Conservation (phyloP, 352 stramenopile genomes). For the Pythium phragmitis region DNA sequence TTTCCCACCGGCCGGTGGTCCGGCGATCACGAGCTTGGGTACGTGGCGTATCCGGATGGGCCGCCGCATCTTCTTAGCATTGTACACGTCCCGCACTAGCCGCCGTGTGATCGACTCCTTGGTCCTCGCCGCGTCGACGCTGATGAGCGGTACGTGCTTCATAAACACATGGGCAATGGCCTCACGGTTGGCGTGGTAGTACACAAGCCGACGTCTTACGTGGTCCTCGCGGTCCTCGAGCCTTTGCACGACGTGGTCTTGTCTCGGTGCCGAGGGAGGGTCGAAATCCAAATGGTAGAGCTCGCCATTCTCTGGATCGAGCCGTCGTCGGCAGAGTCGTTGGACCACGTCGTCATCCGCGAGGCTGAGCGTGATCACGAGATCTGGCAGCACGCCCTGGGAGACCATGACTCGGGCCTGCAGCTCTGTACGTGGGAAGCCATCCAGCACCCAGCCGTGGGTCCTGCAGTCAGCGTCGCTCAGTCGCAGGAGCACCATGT, state of each 20-base stretch:
- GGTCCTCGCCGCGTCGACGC: conserved; percentile 64
- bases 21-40: conserved; percentile 89
- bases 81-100: conserved; percentile 54
- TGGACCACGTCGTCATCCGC: conserved; percentile 88
- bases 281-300: conserved; percentile 83
- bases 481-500: conserved; percentile 73
- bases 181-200: conserved; percentile 83
- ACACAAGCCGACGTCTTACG: conserved; percentile 67
- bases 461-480: conserved; percentile 80
- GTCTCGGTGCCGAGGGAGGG: conserved; percentile 49
- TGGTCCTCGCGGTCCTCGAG: conserved; percentile 84
- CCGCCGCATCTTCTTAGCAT: conserved; percentile 38
- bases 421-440: conserved; percentile 91
- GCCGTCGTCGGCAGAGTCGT: conserved; percentile 72
- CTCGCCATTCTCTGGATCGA: conserved; percentile 74
- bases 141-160: conserved; percentile 58
- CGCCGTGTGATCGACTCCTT: conserved; percentile 42
- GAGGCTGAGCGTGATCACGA: conserved; percentile 91
- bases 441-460: conserved; percentile 93
- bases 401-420: conserved; percentile 89
- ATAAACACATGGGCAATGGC: conserved; percentile 75
- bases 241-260: conserved; percentile 59
- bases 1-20: conserved; percentile 93
- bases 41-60: conserved; percentile 42
- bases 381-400: conserved; percentile 76